Conservation (phyloP, 1,284 basidiomycete genomes). For the Vanrija pseudolonga region DNA sequence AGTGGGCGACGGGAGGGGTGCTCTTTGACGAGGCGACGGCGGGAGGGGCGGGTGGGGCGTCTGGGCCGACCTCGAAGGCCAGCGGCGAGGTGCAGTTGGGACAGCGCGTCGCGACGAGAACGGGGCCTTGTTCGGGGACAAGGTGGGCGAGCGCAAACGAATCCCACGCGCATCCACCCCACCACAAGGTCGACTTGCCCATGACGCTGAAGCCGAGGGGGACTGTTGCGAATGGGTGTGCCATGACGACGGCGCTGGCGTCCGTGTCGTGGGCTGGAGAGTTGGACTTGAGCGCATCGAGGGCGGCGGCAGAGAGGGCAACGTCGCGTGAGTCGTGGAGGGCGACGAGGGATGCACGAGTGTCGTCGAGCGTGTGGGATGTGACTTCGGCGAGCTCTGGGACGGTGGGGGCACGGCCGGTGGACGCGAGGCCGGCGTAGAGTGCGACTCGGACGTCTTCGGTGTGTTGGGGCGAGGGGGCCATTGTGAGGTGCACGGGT, state of each 20-base stretch:
- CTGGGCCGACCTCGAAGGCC: background rate
- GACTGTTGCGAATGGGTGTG: slow-evolving; percentile 8
- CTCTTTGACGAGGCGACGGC: background rate
- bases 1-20: background rate
- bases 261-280: background rate
- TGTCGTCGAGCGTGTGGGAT: background rate
- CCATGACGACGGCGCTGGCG: slow-evolving; percentile 1
- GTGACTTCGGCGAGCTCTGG: background rate
- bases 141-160: slow-evolving; percentile 3
- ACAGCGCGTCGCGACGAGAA: slow-evolving; percentile 5
- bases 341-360: background rate
- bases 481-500: no score
- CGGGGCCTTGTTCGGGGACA: background rate
- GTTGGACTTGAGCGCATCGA: background rate
- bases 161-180: slow-evolving; percentile 9
- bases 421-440: background rate
- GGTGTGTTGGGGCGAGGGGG: background rate
- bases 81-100: slow-evolving; percentile 1
- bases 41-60: background rate
- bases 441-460: slow-evolving; percentile 5
- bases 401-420: background rate
- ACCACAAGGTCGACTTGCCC: background rate
- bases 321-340: slow-evolving; percentile 2
- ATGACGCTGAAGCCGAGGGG: slow-evolving; percentile 11
- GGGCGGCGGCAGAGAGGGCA: background rate